Evolutionary conservation across 1,139 yeast genomes (phyloP).

Genomic region (Lodderomyces metapsilosis): DNA sequence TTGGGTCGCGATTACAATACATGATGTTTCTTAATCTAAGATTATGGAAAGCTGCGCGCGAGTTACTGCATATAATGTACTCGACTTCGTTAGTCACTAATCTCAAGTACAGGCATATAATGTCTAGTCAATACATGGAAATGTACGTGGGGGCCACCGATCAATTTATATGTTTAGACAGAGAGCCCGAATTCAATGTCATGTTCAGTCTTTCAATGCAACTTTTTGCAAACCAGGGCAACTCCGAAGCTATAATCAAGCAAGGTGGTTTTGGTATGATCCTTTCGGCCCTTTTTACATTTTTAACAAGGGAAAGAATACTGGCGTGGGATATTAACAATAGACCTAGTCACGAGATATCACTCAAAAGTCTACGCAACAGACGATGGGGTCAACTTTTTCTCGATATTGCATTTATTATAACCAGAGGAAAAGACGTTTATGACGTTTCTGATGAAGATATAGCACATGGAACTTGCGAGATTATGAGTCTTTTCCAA

Average conservation of each 20-base stretch:
- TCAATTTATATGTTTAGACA: constrained; percentile 64
- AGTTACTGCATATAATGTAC: constrained; percentile 63
- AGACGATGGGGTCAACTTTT: constrained; percentile 84
- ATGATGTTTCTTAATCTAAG: constrained; percentile 68
- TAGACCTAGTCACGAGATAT: constrained; percentile 40
- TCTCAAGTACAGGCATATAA: constrained; percentile 53
- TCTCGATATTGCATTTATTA: constrained; percentile 76
- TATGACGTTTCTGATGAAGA: constrained; percentile 32
- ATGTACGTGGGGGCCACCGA: constrained; percentile 79
- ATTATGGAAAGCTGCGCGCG: constrained; percentile 67
- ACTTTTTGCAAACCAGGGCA: constrained; percentile 79
- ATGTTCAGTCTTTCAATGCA: constrained; percentile 81
- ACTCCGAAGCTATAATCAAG: constrained; percentile 64
- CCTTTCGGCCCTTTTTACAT: constrained; percentile 64
- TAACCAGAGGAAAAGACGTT: constrained; percentile 65
- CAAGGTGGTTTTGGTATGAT: constrained; percentile 73
- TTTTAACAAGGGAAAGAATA: constrained; percentile 53
- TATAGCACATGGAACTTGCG: constrained; percentile 54
- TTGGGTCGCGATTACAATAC: constrained; percentile 77
- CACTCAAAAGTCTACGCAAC: constrained; percentile 59
- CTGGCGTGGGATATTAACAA: constrained; percentile 48
- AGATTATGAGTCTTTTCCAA: constrained; percentile 69
- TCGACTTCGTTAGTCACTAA: constrained; percentile 71
- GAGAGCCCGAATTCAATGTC: constrained; percentile 81
- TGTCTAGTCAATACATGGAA: constrained; percentile 81